These are phyloP conservation scores for Hordeum pubiflorum DNA, from an alignment of 202 grass and related monocot species.

Conservation along the genomic window DNA sequence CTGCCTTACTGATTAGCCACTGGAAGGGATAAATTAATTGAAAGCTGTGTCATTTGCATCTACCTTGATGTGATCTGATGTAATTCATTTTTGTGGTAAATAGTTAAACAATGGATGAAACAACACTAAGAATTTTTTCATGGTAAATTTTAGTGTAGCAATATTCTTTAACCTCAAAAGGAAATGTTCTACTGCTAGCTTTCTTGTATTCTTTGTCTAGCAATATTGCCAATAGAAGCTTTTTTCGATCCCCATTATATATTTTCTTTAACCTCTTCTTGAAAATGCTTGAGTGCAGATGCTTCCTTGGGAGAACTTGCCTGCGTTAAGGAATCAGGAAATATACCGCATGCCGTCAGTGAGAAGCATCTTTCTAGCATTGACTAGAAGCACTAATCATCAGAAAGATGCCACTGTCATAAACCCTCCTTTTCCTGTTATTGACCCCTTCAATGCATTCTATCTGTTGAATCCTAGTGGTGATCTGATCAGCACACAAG, in stretches of 20 bases:
- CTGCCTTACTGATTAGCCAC: not conserved
- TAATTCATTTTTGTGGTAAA: not conserved
- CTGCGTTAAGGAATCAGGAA: conserved; percentile 73
- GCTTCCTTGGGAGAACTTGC: conserved; percentile 95
- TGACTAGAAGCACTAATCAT: conserved; percentile 41
- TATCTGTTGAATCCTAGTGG: conserved; percentile 83
- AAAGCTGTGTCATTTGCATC: not conserved
- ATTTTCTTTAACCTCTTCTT: conserved; percentile 15
- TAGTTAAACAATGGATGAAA: not conserved
- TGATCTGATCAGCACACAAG: conserved; percentile 67
- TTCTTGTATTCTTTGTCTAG: conserved; percentile 5
- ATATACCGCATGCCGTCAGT: conserved; percentile 90
- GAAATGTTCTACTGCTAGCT: not conserved
- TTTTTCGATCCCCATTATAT: not conserved
- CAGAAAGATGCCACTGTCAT: conserved; percentile 20
- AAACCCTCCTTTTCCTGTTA: conserved; percentile 40
- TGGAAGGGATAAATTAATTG: not conserved
- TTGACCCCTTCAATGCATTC: conserved; percentile 62
- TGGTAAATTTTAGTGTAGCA: not conserved
- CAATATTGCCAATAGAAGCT: not conserved
- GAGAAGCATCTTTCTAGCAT: conserved; percentile 44
- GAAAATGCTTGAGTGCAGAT: conserved; percentile 56
- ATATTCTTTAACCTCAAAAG: not conserved
- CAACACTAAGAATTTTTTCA: not conserved
- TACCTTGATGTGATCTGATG: conserved; percentile 1